Evolutionary conservation across 768 basidiomycete species (phyloP), one percentile per base, ranked within the genome.

Genomic region (Serendipita sp.): DNA sequence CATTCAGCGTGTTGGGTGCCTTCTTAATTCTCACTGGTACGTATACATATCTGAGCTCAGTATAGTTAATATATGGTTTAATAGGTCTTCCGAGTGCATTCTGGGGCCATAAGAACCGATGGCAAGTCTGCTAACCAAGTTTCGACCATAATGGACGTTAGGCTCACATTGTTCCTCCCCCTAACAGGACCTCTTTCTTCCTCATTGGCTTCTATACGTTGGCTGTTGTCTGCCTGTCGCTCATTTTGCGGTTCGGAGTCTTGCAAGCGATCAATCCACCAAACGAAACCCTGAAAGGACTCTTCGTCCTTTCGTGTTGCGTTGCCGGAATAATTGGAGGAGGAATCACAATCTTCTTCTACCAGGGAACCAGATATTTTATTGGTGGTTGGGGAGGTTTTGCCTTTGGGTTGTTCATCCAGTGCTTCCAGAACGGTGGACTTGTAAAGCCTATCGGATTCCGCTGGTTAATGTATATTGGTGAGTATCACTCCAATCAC

Each of bases 81-180:
- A 33, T 34, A 60, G 94, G 94, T 53, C 76, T 94, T 3, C 91
- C 91, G 6, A 88, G 89, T 62, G 88, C 89, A 2, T 91, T 91
- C 68, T 85, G 89, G 75, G 94, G 94, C 23, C 91, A 93, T 76
- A 95, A 95, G 79, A 94, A 96, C 73, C 78, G 92, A 80, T 95
- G 94, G 92, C 88, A 70, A 45, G 80, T 76, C 45, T 40, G 40
- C 13, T 40, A 13, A 40, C 40, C 6, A 13, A 6, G 13, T 5
- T 6, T 40, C 40, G 40, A 40, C 23, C 40, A 40, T 40, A 13
- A 40, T 6, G 40, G 40, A 58, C 48, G 46, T 67, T 15, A 43
- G 66, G 67, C 55, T 65, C 53, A 37, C 29, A 33, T 50, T 2
- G 15, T 37, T 70, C 67, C 67, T 67, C 64, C 52, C 64, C 63